Evolutionary conservation across 2,329 filamentous ascomycete species (phyloP).

Genomic region (Coniella lustricola): DNA sequence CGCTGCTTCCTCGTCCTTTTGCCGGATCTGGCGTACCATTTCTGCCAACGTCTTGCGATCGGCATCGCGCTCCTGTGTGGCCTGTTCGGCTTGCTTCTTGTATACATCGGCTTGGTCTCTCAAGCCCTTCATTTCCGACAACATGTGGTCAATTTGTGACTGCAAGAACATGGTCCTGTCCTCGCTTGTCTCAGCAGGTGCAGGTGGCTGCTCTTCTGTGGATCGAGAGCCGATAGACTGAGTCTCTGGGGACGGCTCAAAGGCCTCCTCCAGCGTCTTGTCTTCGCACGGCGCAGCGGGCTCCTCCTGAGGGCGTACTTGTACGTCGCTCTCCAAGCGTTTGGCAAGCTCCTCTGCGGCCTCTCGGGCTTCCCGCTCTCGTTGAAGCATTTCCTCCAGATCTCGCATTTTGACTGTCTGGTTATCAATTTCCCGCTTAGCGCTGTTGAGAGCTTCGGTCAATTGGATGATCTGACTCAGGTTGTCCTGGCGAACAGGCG

Average conservation of each 20-base stretch:
- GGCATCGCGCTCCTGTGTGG: conserved; percentile 68
- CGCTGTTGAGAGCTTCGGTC: conserved; percentile 74
- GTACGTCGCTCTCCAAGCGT: conserved; percentile 53
- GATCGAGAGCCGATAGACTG: not conserved
- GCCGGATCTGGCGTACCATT: conserved; percentile 78
- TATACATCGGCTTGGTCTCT: conserved; percentile 73
- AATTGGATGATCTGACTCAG: conserved; percentile 73
- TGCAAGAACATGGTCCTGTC: conserved; percentile 39
- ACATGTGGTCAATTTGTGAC: conserved; percentile 66
- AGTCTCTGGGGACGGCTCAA: conserved; percentile 36
- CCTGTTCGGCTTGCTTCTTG: conserved; percentile 68
- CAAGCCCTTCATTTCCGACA: conserved; percentile 73
- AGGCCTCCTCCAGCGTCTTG: conserved; percentile 37
- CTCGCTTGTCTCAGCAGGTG: conserved; percentile 22
- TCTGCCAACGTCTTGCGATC: conserved; percentile 72
- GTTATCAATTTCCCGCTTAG: conserved; percentile 81
- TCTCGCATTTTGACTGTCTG: conserved; percentile 74
- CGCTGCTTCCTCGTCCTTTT: conserved; percentile 51
- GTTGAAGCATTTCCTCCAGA: conserved; percentile 68
- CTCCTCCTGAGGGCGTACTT: conserved; percentile 32
- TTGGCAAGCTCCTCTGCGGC: conserved; percentile 76
- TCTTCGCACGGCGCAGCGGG: conserved; percentile 30
- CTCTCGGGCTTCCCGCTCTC: conserved; percentile 76
- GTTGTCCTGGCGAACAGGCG: conserved; percentile 53
- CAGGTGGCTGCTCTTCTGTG: conserved; percentile 12